Evolutionary conservation across 495 filamentous ascomycete species (phyloP), one percentile per base, ranked within the genome.

Genomic region (Zalerion maritima): DNA sequence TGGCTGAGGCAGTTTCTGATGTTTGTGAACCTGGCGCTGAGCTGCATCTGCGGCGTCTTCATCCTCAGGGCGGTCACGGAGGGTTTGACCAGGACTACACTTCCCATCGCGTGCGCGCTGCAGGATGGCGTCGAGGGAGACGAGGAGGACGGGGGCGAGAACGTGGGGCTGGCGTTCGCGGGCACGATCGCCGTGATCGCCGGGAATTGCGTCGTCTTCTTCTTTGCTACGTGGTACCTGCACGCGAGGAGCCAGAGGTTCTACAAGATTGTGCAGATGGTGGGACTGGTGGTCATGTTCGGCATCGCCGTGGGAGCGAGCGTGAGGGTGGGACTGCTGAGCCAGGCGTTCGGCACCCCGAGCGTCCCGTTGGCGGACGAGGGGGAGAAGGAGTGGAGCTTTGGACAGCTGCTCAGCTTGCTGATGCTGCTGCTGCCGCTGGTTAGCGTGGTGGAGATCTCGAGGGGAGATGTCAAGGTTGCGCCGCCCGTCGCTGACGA

Each of bases 1-100:
- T 74, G 68, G 69, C 47, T 74, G 48, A 50, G 69, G 5, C 67
- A 74, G 42, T 34, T 59, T 10, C 50, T 71, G 43, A 72, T 74
- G 64, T 60, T 71, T 38, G 55, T 60, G 31, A 74, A 71, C 49
- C 40, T 74, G 13, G 51, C 50, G 3, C 57, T 74, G 17, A 57
- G 50, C 4, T 49, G 51, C 32, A 45, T 64, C 2, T 60, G 49
- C 21, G 68, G 69, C 5, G 48, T 66, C 12, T 64, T 60, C 36
- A 49, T 71, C 14, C 42, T 71, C 22, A 45, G 53, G 33, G 49
- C 47, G 24, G 61, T 65, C 22, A 52, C 52, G 36, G 46, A 49
- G 18, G 55, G 57, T n/a, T 39, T 71, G 25, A 40, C 40, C 28
- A 54, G 57, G 9, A 35, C 47, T 7, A 62, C 60, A 5, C 47